A percentile compares a stretch with the other conserved stretches of the same genome.
Conservation (phyloP, 306 rosid genomes). For the Trifolium dubium region DNA sequence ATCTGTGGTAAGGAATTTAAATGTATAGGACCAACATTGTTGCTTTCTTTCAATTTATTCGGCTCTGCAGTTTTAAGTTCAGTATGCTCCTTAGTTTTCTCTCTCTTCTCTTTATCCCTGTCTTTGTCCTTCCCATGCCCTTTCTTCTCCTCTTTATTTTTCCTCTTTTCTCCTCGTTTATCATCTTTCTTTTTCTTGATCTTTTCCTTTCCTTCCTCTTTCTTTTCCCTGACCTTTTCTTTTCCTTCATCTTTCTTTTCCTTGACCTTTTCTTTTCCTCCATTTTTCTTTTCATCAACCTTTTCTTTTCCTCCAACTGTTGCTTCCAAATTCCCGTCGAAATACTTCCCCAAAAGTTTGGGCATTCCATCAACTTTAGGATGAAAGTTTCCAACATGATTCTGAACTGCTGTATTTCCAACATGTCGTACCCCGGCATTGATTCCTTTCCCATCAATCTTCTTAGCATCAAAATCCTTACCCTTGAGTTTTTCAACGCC, state of each 20-base stretch:
- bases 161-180: conserved; percentile 66
- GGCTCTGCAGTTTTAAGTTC: conserved; percentile 46
- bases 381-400: conserved; percentile 50
- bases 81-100: conserved; percentile 47
- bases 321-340: conserved; percentile 52
- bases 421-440: conserved; percentile 42
- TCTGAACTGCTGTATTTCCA: conserved; percentile 58
- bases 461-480: conserved; percentile 55
- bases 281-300: conserved; percentile 65
- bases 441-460: conserved; percentile 56
- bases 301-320: conserved; percentile 51
- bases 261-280: conserved; percentile 62
- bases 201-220: conserved; percentile 60
- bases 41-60: conserved; percentile 57
- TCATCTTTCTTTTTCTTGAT: conserved; percentile 67
- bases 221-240: conserved; percentile 69
- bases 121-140: conserved; percentile 80
- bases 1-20: conserved; percentile 51
- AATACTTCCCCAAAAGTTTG: conserved; percentile 50
- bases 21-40: conserved; percentile 50
- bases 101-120: conserved; percentile 79
- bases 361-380: conserved; percentile 59
- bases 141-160: conserved; percentile 77
- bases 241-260: conserved; percentile 70
- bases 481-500: conserved; percentile 58